Evolutionary conservation across 768 basidiomycete genomes (phyloP).

Genomic region (Kwoniella newhampshirensis): DNA sequence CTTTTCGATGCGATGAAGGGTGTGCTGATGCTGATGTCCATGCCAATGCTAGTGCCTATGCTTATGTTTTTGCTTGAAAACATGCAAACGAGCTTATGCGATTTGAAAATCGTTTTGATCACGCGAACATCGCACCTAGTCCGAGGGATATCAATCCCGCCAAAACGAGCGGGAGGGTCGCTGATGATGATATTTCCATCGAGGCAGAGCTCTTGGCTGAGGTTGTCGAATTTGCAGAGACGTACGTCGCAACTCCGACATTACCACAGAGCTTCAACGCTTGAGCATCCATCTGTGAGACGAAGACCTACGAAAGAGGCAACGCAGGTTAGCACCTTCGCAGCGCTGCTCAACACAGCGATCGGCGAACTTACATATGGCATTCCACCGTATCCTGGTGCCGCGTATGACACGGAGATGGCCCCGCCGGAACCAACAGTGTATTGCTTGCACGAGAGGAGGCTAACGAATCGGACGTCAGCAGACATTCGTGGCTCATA

Average conservation of each 20-base stretch:
- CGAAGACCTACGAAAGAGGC: conserved; percentile 25
- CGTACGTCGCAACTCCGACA: conserved; percentile 19
- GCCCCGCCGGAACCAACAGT: conserved; percentile 37
- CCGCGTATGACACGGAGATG: conserved; percentile 43
- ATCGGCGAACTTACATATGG: conserved; percentile 50
- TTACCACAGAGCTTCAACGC: conserved; percentile 31
- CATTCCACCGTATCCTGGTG: conserved; percentile 46
- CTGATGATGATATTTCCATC: neutral
- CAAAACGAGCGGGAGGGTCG: too few species aligned
- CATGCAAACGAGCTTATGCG: too few species aligned
- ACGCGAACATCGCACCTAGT: too few species aligned
- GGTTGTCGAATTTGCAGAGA: conserved; percentile 20
- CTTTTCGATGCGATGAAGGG: too few species aligned
- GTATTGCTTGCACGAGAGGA: conserved; percentile 43
- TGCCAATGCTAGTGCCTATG: too few species aligned
- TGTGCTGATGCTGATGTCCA: too few species aligned
- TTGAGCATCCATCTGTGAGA: conserved; percentile 27
- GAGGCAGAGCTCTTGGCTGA: conserved; percentile 8
- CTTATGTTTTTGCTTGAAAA: too few species aligned
- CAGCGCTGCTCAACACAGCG: too few species aligned
- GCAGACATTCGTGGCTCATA: neutral
- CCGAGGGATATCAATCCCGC: too few species aligned
- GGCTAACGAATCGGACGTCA: conserved; percentile 19
- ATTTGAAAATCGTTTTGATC: too few species aligned
- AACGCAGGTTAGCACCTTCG: too few species aligned